Evolutionary conservation across 257 asterid species (phyloP), one percentile per base, ranked within the genome.

Genomic region (Lycium barbarum): DNA sequence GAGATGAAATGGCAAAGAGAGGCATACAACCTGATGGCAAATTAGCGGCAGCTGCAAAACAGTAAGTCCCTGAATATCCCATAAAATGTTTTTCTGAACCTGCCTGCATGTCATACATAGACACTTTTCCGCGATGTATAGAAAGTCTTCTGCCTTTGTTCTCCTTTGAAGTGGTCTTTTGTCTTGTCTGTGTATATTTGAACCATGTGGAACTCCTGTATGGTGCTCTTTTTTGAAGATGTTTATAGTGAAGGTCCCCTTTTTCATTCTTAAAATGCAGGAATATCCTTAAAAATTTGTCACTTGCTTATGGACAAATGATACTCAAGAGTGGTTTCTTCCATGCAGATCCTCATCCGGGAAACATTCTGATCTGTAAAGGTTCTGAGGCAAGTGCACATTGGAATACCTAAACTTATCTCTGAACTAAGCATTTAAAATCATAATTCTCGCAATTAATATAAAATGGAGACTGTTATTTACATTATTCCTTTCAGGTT

Each of bases 261-360:
- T 78, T 54, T 33, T 53, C 65, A 78, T 78, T 53, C 82, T 78
- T 20, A 78, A 53, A 78, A 72, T 86, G 88, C 92, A 97, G 99
- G 95, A 97, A 91, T 88, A 97, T 97, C 89, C 97, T 95, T 79
- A 92, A 90, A 92, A 94, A 91, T 83, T 85, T 97, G 94, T 88
- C 99, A 7, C 97, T 93, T 88, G 96, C 99, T 86, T 97, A 97
- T 85, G 99, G 99, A 66, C 98, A 97, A 89, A 97, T 97, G 99
- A 95, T 97, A 87, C 90, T 95, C 87, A 91, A 83, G 94, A 97
- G 98, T 89, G 99, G 99, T 83, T 97, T 90, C 94, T 97, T 97
- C 89, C 99, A 97, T 85, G 99, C 99, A 2, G 99, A 97, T 88
- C 99, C 99, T 86, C 99, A 97, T 90, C 98, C 99, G 15, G 99